These are phyloP conservation scores for Kondoa malvinella DNA, from an alignment of 768 basidiomycete genomes.

Conservation along the genomic window DNA sequence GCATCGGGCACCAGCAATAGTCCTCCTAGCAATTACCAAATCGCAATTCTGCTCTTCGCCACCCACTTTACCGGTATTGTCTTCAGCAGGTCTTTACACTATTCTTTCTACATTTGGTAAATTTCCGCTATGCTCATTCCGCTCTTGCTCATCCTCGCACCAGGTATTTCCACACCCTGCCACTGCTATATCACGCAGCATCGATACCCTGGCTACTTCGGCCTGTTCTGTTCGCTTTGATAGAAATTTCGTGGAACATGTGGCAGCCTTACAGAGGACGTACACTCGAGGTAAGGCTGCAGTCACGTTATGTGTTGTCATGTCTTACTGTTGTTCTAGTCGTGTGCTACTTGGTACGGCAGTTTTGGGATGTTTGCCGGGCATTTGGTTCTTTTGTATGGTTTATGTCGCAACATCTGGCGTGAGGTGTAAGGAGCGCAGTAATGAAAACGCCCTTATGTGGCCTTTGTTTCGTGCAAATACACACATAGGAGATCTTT, in stretches of 20 bases:
- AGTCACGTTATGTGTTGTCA: too few relatives aligned
- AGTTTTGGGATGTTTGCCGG: neutral
- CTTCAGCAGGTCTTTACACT: neutral
- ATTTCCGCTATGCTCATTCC: neutral
- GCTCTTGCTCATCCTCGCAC: neutral
- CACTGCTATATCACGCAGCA: constrained; percentile 4
- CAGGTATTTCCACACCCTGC: constrained; percentile 2
- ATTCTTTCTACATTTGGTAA: constrained; percentile 6
- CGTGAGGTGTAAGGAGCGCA: too few relatives aligned
- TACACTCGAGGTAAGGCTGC: neutral
- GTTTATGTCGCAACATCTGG: neutral
- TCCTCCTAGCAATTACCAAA: neutral
- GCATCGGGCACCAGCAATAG: neutral
- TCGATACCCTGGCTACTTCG: neutral
- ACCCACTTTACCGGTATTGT: constrained; percentile 1
- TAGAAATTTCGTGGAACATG: neutral
- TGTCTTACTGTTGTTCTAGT: too few relatives aligned
- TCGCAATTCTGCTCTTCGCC: neutral
- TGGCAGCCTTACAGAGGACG: neutral
- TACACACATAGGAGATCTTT: too few relatives aligned
- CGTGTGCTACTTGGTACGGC: neutral
- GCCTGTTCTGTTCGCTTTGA: neutral
- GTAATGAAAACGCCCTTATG: too few relatives aligned
- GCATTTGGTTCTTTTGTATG: neutral
- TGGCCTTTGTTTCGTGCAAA: too few relatives aligned